phyloP scores from a whole-genome alignment of 2,329 filamentous ascomycete genomes.

The Penicillium sp. region DNA sequence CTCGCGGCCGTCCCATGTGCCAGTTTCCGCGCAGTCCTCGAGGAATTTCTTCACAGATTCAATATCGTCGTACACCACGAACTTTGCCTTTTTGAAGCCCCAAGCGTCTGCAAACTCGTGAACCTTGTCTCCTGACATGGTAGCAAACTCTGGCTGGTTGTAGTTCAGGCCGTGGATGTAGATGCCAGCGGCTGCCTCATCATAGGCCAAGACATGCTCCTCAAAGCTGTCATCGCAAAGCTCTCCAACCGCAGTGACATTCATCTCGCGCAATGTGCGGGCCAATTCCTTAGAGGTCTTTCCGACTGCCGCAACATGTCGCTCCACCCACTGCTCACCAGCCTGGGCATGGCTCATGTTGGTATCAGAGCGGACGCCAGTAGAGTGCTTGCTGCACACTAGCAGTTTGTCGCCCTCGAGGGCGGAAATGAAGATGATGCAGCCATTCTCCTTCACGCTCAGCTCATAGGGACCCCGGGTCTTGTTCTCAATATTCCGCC shows the following conservation, averaged over 20 bases:
- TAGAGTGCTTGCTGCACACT: constrained; percentile 99
- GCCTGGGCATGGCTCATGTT: constrained; percentile 81
- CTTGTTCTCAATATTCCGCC: constrained; percentile 75
- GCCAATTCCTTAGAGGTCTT: constrained; percentile 82
- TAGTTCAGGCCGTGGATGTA: constrained; percentile 97
- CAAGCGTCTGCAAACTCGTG: constrained; percentile 88
- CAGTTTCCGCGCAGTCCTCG: constrained; percentile 83
- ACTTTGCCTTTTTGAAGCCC: constrained; percentile 90
- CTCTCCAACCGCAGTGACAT: constrained; percentile 93
- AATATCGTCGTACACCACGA: constrained; percentile 77
- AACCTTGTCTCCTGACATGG: constrained; percentile 81
- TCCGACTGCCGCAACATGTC: constrained; percentile 76
- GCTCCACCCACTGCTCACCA: constrained; percentile 81
- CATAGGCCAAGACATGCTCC: constrained; percentile 93
- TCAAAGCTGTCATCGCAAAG: constrained; percentile 96
- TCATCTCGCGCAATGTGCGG: constrained; percentile 74
- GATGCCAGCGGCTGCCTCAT: constrained; percentile 79
- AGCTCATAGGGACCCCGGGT: constrained; percentile 92
- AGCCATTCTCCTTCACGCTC: constrained; percentile 98
- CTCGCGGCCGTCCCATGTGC: constrained; percentile 86
- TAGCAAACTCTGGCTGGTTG: constrained; percentile 90
- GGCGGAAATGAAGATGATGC: constrained; percentile 96
- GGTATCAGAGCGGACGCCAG: constrained; percentile 74
- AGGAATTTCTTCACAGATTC: constrained; percentile 78
- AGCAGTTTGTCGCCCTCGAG: constrained; percentile 86